Percentiles rank a stretch among this genome's conserved stretches.
Conservation (phyloP, 140 eudicot species). For the Erigeron philadelphicus region DNA sequence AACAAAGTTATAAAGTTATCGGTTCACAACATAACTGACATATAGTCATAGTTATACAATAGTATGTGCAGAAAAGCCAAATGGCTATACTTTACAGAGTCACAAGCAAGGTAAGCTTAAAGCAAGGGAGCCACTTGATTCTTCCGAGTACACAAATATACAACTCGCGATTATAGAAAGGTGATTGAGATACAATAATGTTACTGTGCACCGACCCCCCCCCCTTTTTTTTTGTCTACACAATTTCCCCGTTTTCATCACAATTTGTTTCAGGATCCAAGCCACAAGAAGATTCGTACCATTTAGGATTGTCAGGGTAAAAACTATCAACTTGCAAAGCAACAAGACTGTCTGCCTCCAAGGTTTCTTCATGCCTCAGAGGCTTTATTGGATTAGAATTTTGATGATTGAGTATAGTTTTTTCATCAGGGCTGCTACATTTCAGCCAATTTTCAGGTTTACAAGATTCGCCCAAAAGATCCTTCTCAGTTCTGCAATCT, state of each 20-base stretch:
- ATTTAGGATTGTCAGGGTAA: constrained; percentile 81
- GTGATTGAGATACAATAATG: not conserved
- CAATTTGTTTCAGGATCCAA: constrained; percentile 65
- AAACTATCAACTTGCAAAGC: constrained; percentile 77
- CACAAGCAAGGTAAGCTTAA: not conserved
- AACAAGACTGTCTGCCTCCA: constrained; percentile 57
- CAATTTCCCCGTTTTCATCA: constrained; percentile 59
- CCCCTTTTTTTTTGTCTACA: constrained; percentile 37
- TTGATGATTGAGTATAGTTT: constrained; percentile 52
- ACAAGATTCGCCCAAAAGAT: constrained; percentile 56
- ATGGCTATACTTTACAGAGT: constrained; percentile 39
- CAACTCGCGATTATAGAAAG: constrained; percentile 37
- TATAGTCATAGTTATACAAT: constrained; percentile 25
- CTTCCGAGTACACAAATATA: constrained; percentile 62
- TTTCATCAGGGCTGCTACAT: constrained; percentile 60
- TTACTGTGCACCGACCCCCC: not conserved
- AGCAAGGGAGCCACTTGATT: constrained; percentile 12
- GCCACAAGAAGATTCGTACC: constrained; percentile 82
- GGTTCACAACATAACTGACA: constrained; percentile 33
- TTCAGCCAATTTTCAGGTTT: constrained; percentile 76
- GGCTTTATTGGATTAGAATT: constrained; percentile 64
- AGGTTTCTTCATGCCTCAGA: constrained; percentile 49
- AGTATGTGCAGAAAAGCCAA: constrained; percentile 56
- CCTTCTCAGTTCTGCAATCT: constrained; percentile 60
- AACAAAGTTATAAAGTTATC: constrained; percentile 22